Percentiles rank a stretch among this genome's conserved stretches.
These are phyloP conservation scores for Teunomyces kruisii DNA, from an alignment of 805 yeast genomes.

Conservation along the genomic window DNA sequence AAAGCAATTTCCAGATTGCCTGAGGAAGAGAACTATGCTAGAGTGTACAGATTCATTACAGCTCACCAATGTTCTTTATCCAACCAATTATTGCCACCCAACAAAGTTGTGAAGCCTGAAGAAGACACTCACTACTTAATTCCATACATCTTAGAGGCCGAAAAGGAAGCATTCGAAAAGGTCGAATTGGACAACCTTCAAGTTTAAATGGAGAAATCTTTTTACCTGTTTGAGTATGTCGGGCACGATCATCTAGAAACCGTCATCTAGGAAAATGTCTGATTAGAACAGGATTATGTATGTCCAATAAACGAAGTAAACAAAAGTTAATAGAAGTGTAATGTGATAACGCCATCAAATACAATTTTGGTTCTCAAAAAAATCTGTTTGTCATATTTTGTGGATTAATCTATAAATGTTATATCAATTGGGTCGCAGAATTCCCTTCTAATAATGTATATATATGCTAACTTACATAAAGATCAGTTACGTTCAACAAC, in stretches of 20 bases:
- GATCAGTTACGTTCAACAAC: neutral
- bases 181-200: conserved; percentile 79
- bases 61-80: conserved; percentile 87
- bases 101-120: conserved; percentile 73
- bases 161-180: conserved; percentile 87
- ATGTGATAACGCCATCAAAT: too few species aligned
- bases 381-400: too few species aligned
- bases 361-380: too few species aligned
- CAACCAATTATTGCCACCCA: conserved; percentile 80
- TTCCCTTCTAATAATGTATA: too few species aligned
- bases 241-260: neutral
- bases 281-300: neutral
- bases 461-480: too few species aligned
- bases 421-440: too few species aligned
- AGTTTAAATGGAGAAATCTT: conserved; percentile 16
- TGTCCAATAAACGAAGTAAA: too few species aligned
- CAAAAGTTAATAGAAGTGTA: too few species aligned
- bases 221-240: neutral
- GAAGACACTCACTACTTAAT: conserved; percentile 81
- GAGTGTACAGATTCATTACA: conserved; percentile 87
- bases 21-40: conserved; percentile 77
- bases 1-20: conserved; percentile 89
- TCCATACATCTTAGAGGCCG: conserved; percentile 91
- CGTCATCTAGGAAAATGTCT: neutral
- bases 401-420: too few species aligned